Conservation (phyloP, 1,139 yeast species). For the Magnusiomyces fungicola region DNA sequence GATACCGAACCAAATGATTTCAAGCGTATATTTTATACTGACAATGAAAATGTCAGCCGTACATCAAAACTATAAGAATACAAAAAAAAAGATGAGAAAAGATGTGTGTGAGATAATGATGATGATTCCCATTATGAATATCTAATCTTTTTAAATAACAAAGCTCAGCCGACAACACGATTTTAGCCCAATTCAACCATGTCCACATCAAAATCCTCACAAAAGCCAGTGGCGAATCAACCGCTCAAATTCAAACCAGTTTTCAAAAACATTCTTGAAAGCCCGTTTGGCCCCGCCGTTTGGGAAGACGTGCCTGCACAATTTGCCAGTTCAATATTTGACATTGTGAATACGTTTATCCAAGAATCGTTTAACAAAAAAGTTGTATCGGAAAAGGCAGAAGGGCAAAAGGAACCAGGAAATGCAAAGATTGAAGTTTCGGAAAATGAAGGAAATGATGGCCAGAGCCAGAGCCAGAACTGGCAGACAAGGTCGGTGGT, state of each 20-base stretch:
- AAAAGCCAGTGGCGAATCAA: not conserved
- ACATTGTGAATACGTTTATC: not conserved
- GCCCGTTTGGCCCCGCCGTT: slow-evolving; percentile 6
- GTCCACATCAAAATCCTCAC: not conserved
- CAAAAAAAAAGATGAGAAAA: too few relatives aligned
- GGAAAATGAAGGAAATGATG: not conserved
- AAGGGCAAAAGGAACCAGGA: too few relatives aligned
- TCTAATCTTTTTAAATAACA: too few relatives aligned
- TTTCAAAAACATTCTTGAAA: slow-evolving; percentile 12
- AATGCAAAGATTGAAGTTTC: too few relatives aligned
- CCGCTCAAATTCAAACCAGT: slow-evolving; percentile 11
- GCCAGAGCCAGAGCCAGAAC: not conserved
- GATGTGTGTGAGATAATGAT: too few relatives aligned
- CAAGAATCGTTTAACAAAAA: slow-evolving; percentile 2
- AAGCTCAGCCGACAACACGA: not conserved
- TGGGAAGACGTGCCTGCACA: slow-evolving; percentile 11
- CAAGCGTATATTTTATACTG: too few relatives aligned
- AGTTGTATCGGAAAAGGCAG: not conserved
- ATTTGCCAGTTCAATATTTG: not conserved
- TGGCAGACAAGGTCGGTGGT: slow-evolving; percentile 7
- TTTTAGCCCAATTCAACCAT: not conserved
- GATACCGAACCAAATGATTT: too few relatives aligned
- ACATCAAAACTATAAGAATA: too few relatives aligned
- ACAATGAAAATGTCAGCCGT: too few relatives aligned
- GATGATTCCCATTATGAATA: too few relatives aligned